These are phyloP conservation scores for Hypoxylon sp. DNA, from an alignment of 2,329 filamentous ascomycete species.

Conservation along the genomic window DNA sequence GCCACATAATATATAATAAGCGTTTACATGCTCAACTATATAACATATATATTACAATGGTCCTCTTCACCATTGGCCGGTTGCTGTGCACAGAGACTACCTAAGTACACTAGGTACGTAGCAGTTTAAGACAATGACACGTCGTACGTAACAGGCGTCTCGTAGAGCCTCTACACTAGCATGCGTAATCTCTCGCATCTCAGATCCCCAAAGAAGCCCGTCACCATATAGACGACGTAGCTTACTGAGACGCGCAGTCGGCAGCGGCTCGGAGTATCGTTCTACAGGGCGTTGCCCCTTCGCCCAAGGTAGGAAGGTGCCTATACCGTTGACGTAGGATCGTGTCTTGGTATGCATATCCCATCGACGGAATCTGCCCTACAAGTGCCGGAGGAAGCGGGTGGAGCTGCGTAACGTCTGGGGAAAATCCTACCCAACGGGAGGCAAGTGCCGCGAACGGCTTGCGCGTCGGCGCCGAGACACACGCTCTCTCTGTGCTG, in stretches of 20 bases:
- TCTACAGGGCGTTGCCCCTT: too few species aligned
- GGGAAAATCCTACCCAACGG: constrained; percentile 25
- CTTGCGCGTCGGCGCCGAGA: constrained; percentile 29
- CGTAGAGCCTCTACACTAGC: constrained; percentile 15
- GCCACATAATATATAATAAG: too few species aligned
- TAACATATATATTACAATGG: background rate
- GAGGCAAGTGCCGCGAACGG: constrained; percentile 9
- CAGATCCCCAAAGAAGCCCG: background rate
- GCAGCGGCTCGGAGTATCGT: background rate
- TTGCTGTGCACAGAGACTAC: too few species aligned
- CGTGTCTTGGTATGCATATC: background rate
- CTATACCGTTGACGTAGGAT: constrained; percentile 9
- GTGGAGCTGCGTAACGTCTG: constrained; percentile 15
- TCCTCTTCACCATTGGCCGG: constrained; percentile 14
- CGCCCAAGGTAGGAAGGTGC: constrained; percentile 5
- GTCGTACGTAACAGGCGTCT: constrained; percentile 26
- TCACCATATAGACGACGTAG: background rate
- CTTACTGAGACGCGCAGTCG: constrained; percentile 16
- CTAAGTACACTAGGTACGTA: constrained; percentile 18
- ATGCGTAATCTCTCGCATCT: constrained; percentile 1
- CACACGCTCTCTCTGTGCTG: too few species aligned
- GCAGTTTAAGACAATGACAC: constrained; percentile 35
- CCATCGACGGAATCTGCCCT: constrained; percentile 13
- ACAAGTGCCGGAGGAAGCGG: constrained; percentile 19
- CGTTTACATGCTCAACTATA: too few species aligned